Conservation (phyloP, 768 basidiomycete genomes). For the Rhizopogon salebrosus region DNA sequence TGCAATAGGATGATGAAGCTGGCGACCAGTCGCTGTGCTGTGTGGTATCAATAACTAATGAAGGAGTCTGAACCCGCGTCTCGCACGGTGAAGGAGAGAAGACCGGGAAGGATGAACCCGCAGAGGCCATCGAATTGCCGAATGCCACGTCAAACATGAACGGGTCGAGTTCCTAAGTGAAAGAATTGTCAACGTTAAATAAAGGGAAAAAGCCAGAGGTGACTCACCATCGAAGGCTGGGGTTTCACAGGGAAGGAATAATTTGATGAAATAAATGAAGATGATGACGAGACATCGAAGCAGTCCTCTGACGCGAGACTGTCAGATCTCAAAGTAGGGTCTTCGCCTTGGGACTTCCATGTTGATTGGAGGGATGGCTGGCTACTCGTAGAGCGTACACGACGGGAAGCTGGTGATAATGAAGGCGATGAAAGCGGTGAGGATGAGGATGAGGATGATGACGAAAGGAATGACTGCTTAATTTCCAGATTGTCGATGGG, state of each 20-base stretch:
- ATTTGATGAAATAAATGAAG: conserved; percentile 29
- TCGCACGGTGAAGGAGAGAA: conserved; percentile 16
- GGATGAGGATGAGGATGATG: neutral
- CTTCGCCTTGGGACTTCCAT: conserved; percentile 2
- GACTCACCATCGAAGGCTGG: conserved; percentile 48
- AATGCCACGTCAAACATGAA: conserved; percentile 25
- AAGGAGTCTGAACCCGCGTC: conserved; percentile 22
- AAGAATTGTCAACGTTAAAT: conserved; percentile 3
- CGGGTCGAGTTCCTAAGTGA: conserved; percentile 22
- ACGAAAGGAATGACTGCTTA: conserved; percentile 22
- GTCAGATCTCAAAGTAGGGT: conserved; percentile 1
- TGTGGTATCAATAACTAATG: conserved; percentile 37
- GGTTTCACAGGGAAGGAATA: conserved; percentile 30
- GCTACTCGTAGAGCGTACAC: conserved; percentile 19
- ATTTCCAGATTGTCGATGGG: conserved; percentile 40
- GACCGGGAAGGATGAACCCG: conserved; percentile 10
- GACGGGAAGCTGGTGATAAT: conserved; percentile 9
- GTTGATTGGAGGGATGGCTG: conserved; percentile 11
- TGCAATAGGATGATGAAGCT: conserved; percentile 38
- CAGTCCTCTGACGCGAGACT: conserved; percentile 18
- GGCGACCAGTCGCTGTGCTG: conserved; percentile 38
- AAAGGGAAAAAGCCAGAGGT: neutral
- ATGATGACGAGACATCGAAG: conserved; percentile 26
- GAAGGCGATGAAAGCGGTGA: neutral
- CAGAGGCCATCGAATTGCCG: conserved; percentile 23